phyloP scores from a whole-genome alignment of 2,329 filamentous ascomycete species.

The Colletotrichum sp. region DNA sequence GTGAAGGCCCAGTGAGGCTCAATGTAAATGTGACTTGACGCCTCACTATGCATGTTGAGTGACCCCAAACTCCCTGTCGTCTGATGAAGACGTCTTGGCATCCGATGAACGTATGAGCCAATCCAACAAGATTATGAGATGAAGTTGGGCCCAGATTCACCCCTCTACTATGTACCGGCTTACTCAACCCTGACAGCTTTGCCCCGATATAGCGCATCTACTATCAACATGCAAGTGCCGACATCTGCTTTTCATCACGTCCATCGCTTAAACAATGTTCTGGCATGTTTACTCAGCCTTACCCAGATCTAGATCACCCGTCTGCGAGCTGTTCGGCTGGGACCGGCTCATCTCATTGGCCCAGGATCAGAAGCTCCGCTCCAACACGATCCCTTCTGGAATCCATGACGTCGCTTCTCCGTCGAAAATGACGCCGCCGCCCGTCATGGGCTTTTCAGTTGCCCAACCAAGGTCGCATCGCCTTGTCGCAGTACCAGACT shows the following conservation, averaged over 20 bases:
- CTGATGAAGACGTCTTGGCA: accelerated
- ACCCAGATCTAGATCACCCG: neutral
- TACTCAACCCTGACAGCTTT: neutral
- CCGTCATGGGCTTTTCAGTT: constrained; percentile 4
- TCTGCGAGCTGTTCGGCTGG: neutral
- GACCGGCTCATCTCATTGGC: neutral
- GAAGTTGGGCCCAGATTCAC: neutral
- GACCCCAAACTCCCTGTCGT: neutral
- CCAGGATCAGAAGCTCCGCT: neutral
- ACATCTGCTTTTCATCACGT: neutral
- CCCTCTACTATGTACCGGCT: neutral
- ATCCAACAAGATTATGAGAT: neutral
- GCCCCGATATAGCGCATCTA: neutral
- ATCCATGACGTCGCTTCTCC: constrained; percentile 14
- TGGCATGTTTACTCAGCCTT: neutral
- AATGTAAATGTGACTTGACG: neutral
- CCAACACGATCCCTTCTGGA: neutral
- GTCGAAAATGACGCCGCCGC: constrained; percentile 5
- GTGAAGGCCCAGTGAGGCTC: neutral
- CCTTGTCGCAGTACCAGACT: neutral
- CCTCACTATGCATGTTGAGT: accelerated
- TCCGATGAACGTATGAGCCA: neutral
- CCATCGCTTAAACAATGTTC: neutral
- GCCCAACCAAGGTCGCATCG: neutral
- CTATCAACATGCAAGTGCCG: neutral